These are phyloP conservation scores for Ormosia emarginata DNA, from an alignment of 306 rosid species.

Conservation along the genomic window DNA sequence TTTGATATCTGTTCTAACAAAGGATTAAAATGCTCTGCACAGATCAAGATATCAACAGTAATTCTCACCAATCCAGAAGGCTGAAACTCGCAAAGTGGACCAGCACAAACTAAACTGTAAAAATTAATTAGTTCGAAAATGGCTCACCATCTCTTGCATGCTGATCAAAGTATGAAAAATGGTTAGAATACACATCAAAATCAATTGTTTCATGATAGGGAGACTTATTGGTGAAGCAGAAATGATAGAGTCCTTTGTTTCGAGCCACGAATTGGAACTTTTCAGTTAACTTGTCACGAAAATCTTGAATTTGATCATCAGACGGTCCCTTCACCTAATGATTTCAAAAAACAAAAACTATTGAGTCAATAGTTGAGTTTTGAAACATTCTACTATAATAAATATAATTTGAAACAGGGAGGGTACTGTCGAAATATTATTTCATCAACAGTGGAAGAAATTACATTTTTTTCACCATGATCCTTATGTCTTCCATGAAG, in stretches of 20 bases:
- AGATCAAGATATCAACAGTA: slow-evolving; percentile 6
- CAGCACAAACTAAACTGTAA: neutral
- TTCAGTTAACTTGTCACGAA: slow-evolving; percentile 57
- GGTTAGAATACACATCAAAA: slow-evolving; percentile 69
- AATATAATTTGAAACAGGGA: neutral
- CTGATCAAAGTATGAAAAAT: slow-evolving; percentile 42
- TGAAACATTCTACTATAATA: neutral
- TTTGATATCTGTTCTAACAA: slow-evolving; percentile 56
- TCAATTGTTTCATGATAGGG: slow-evolving; percentile 82
- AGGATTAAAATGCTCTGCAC: slow-evolving; percentile 63
- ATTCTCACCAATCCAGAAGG: neutral
- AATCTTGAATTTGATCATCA: slow-evolving; percentile 53
- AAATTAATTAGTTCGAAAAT: neutral
- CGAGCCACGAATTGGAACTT: slow-evolving; percentile 58
- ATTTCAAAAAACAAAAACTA: neutral
- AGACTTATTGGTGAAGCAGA: slow-evolving; percentile 80
- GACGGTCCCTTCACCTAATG: slow-evolving; percentile 58
- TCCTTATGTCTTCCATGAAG: neutral
- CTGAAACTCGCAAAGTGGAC: neutral
- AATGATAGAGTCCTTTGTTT: slow-evolving; percentile 49
- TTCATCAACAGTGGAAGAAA: neutral
- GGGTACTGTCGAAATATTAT: neutral
- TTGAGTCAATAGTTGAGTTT: neutral
- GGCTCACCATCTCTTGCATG: slow-evolving; percentile 64
- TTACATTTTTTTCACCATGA: neutral